Conservation (phyloP, 495 filamentous ascomycete genomes). For the Daldinia childiae region DNA sequence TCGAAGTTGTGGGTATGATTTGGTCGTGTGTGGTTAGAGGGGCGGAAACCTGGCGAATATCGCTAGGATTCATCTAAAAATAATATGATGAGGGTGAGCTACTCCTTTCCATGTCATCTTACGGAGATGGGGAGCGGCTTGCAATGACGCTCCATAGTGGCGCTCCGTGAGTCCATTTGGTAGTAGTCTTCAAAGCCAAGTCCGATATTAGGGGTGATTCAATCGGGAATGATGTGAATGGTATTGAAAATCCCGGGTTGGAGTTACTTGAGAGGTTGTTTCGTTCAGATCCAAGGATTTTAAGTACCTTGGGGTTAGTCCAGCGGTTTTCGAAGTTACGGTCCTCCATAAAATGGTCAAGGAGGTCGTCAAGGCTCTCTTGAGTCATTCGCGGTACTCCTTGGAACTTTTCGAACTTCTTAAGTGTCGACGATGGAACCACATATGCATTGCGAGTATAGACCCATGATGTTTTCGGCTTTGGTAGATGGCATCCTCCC, state of each 20-base stretch:
- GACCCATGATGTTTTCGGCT: constrained; percentile 48
- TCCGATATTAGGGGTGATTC: not conserved
- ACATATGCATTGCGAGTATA: constrained; percentile 36
- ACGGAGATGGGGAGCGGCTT: too few species aligned
- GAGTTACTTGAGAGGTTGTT: not conserved
- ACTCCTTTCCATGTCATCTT: too few species aligned
- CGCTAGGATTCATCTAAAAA: too few species aligned
- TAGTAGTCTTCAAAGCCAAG: not conserved
- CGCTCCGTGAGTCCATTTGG: not conserved
- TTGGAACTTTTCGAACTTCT: constrained; percentile 28
- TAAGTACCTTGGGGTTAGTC: constrained; percentile 2
- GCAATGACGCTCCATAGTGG: too few species aligned
- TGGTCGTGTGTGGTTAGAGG: too few species aligned
- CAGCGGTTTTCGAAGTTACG: constrained; percentile 2
- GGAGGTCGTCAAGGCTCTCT: constrained; percentile 28
- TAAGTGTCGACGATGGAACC: constrained; percentile 36
- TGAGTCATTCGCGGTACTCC: constrained; percentile 10
- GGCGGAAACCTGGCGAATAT: too few species aligned
- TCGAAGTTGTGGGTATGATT: too few species aligned
- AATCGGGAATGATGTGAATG: not conserved
- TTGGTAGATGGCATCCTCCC: constrained; percentile 33
- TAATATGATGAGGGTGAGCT: too few species aligned
- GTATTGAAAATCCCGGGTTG: not conserved
- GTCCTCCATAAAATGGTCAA: constrained; percentile 3
- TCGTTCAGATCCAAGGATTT: not conserved